Conservation (phyloP, 495 filamentous ascomycete species). For the Tuber melanosporum region DNA sequence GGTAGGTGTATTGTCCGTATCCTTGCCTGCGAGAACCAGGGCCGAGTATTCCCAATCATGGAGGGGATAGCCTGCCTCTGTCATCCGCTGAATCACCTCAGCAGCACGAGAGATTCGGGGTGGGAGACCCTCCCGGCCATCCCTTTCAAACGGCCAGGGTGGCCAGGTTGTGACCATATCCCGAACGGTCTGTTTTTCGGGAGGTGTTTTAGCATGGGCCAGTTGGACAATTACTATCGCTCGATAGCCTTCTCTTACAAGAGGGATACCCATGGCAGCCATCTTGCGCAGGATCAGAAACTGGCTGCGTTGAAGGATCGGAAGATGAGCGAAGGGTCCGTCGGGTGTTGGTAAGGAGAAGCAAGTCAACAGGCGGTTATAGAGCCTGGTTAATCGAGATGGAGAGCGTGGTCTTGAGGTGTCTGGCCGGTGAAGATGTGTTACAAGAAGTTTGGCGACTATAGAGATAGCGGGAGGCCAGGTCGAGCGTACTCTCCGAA, state of each 20-base stretch:
- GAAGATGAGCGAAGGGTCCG: constrained; percentile 49
- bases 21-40: constrained; percentile 58
- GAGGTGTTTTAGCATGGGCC: constrained; percentile 55
- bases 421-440: constrained; percentile 14
- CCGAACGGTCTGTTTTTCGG: constrained; percentile 54
- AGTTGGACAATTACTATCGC: constrained; percentile 56
- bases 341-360: constrained; percentile 51
- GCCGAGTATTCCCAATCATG: constrained; percentile 54
- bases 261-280: constrained; percentile 51
- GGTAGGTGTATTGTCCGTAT: constrained; percentile 62
- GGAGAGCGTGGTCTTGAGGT: neutral
- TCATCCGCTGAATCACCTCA: constrained; percentile 54
- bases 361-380: constrained; percentile 53
- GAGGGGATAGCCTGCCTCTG: constrained; percentile 57
- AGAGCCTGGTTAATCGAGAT: constrained; percentile 24
- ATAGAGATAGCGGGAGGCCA: constrained; percentile 50
- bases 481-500: constrained; percentile 53
- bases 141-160: constrained; percentile 61
- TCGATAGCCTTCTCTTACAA: constrained; percentile 59
- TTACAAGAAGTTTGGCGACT: constrained; percentile 18
- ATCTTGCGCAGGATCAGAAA: constrained; percentile 59
- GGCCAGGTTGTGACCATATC: constrained; percentile 60
- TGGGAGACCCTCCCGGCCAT: constrained; percentile 41
- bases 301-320: constrained; percentile 55
- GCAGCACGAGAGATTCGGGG: constrained; percentile 53